Conservation (phyloP, 1,284 basidiomycete genomes). For the Tilletia setariae region DNA sequence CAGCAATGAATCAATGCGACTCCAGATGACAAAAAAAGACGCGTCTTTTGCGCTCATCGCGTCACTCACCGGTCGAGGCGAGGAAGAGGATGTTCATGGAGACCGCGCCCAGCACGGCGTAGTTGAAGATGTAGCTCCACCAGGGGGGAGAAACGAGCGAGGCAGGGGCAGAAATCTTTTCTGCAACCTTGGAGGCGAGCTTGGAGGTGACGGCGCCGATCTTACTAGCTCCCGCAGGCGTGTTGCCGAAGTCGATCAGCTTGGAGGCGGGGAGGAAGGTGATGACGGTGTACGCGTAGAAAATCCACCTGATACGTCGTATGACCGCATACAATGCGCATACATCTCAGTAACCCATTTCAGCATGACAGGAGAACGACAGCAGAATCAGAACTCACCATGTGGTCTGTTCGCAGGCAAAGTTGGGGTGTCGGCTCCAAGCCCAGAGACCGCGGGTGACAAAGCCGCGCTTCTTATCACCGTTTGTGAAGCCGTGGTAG, state of each 20-base stretch:
- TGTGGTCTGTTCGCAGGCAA: slow-evolving; percentile 79
- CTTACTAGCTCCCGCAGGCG: not conserved
- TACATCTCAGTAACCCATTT: not conserved
- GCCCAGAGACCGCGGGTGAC: slow-evolving; percentile 78
- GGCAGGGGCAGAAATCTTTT: slow-evolving; percentile 27
- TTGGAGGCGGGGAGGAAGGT: slow-evolving; percentile 61
- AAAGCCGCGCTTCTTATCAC: slow-evolving; percentile 75
- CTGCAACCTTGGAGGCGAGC: slow-evolving; percentile 54
- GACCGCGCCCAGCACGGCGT: slow-evolving; percentile 37
- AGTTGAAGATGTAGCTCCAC: slow-evolving; percentile 42
- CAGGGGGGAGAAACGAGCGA: slow-evolving; percentile 37
- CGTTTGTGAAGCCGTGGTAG: slow-evolving; percentile 28
- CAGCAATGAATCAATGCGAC: no score
- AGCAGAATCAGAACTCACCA: slow-evolving; percentile 51
- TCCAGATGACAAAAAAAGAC: slow-evolving; percentile 71
- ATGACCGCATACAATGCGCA: not conserved
- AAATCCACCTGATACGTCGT: slow-evolving; percentile 60
- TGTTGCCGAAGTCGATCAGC: not conserved
- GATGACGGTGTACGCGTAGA: slow-evolving; percentile 52
- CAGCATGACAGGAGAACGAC: not conserved
- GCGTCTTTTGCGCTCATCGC: slow-evolving; percentile 63
- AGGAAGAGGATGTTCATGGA: slow-evolving; percentile 44
- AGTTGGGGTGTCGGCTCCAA: slow-evolving; percentile 85
- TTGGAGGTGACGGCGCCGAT: not conserved
- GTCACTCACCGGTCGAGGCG: slow-evolving; percentile 38